A percentile compares a stretch with the other conserved stretches of the same genome.
Conservation (phyloP, 2,329 filamentous ascomycete species). For the Phyllosticta ampelicida region DNA sequence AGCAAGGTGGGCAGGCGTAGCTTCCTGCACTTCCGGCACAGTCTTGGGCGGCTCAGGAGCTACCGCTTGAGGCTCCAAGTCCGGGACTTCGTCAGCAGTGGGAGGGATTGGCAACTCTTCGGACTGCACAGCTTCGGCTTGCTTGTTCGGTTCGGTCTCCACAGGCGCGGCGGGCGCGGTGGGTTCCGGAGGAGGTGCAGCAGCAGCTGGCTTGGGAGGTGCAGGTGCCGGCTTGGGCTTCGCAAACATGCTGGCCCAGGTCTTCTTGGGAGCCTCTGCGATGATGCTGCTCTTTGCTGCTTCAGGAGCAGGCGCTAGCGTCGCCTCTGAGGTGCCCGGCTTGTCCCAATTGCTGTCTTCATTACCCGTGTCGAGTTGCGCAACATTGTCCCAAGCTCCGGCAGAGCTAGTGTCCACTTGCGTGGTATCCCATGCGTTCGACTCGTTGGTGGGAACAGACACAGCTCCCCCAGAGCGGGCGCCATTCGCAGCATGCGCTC, state of each 20-base stretch:
- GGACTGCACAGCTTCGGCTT: slow-evolving; percentile 25
- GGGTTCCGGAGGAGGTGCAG: slow-evolving; percentile 26
- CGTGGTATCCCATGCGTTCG: slow-evolving; percentile 47
- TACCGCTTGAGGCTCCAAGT: slow-evolving; percentile 13
- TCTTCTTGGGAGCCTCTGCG: slow-evolving; percentile 36
- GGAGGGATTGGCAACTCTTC: slow-evolving; percentile 31
- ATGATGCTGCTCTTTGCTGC: slow-evolving; percentile 23
- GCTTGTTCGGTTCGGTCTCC: slow-evolving; percentile 28
- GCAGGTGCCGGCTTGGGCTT: slow-evolving; percentile 38
- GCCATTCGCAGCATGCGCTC: slow-evolving; percentile 52
- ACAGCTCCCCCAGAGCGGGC: slow-evolving; percentile 35
- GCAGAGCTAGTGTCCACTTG: slow-evolving; percentile 18
- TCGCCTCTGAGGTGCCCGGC: slow-evolving; percentile 17
- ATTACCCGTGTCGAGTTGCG: slow-evolving; percentile 15
- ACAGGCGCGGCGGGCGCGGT: slow-evolving; percentile 24
- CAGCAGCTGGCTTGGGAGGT: slow-evolving; percentile 26
- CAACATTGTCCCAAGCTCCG: slow-evolving; percentile 16
- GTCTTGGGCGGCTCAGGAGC: slow-evolving; percentile 18
- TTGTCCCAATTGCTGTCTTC: slow-evolving; percentile 38
- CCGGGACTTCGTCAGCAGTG: slow-evolving; percentile 26
- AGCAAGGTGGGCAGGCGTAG: slow-evolving; percentile 33
- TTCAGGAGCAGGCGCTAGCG: slow-evolving; percentile 22
- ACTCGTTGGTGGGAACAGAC: slow-evolving; percentile 63
- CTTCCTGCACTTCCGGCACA: slow-evolving; percentile 33
- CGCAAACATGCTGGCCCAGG: slow-evolving; percentile 44